Evolutionary conservation across 106 monocot species (phyloP).

Genomic region (Cymbidium sinense): DNA sequence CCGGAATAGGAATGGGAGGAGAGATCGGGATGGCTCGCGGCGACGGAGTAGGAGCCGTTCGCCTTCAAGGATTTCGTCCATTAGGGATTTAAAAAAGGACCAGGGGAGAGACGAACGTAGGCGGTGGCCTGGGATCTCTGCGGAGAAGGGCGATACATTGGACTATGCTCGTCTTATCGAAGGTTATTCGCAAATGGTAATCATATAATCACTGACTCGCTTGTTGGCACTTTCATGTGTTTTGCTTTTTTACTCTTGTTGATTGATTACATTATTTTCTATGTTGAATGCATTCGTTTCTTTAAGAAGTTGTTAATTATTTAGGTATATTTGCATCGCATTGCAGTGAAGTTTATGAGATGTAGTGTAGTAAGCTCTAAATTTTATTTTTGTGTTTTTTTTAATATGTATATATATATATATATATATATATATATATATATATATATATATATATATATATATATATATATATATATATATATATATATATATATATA

Average conservation of each 20-base stretch:
- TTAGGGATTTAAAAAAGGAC: constrained; percentile 4
- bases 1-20: neutral
- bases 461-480: no score
- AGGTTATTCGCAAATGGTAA: constrained; percentile 68
- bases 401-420: no score
- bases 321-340: neutral
- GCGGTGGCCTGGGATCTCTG: neutral
- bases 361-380: neutral
- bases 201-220: neutral
- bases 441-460: no score
- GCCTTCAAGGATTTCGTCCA: constrained; percentile 7
- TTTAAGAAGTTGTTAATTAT: neutral
- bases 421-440: no score
- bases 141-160: constrained; percentile 10
- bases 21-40: neutral
- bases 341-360: neutral
- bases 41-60: constrained; percentile 17
- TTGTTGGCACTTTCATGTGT: neutral
- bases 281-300: neutral
- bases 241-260: neutral
- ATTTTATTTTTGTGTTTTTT: no score
- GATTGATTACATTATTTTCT: neutral
- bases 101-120: constrained; percentile 16
- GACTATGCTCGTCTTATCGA: constrained; percentile 62
- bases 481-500: no score